A percentile compares a stretch with the other conserved stretches of the same genome.
Evolutionary conservation across 768 basidiomycete species (phyloP).

Genomic region (Rhodotorula sphaerocarpa): DNA sequence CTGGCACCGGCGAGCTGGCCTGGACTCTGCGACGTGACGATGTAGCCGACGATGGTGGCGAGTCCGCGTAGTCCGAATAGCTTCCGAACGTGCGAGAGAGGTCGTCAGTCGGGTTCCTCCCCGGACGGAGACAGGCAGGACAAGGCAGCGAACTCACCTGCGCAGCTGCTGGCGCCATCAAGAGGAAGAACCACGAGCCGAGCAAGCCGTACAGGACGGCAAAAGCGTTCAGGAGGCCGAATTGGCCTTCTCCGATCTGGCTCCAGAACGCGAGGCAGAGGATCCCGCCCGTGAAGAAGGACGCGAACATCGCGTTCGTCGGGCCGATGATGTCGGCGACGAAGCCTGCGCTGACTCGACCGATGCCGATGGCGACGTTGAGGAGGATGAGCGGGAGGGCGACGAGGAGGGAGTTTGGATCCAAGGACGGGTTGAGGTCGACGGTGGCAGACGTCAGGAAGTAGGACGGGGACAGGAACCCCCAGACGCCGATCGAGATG

Average conservation of each 20-base stretch:
- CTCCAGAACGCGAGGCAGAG: conserved; percentile 37
- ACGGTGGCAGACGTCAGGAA: conserved; percentile 17
- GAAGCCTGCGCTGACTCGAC: conserved; percentile 32
- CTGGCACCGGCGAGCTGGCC: conserved; percentile 17
- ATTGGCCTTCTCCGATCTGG: conserved; percentile 33
- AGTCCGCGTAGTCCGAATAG: conserved; percentile 25
- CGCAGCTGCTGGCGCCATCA: conserved; percentile 5
- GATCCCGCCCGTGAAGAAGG: conserved; percentile 21
- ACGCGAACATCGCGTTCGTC: conserved; percentile 38
- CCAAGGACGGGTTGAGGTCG: conserved; percentile 1
- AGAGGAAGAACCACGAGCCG: conserved; percentile 18
- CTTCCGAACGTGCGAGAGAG: conserved; percentile 4
- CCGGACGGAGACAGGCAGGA: no score
- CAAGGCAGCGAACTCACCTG: conserved; percentile 9
- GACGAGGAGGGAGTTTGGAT: conserved; percentile 16
- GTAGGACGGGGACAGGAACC: conserved; percentile 14
- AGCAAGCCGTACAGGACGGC: conserved; percentile 8
- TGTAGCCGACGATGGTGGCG: conserved; percentile 19
- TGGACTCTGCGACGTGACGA: conserved; percentile 6
- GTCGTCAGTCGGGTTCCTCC: background rate
- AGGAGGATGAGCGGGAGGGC: conserved; percentile 22
- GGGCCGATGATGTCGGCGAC: conserved; percentile 40
- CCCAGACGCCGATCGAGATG: conserved; percentile 34
- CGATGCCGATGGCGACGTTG: conserved; percentile 30
- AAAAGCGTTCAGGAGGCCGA: conserved; percentile 36